phyloP scores from a whole-genome alignment of 2,329 filamentous ascomycete genomes.

The Podosphaera aphanis region DNA sequence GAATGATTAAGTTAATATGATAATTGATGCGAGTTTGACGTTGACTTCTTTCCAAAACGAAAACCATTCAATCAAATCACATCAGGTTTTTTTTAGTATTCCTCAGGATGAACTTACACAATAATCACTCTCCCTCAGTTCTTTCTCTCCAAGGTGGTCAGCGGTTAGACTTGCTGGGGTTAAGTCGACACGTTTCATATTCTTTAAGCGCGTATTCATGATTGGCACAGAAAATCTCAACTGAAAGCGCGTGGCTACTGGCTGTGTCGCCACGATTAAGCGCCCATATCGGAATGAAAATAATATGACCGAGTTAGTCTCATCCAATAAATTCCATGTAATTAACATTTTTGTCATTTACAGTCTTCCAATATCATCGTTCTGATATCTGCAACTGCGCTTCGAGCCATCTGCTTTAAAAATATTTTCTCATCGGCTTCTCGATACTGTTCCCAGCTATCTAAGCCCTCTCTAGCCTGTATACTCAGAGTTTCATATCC shows the following conservation, averaged over 20 bases:
- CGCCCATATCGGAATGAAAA: neutral
- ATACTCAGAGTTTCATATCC: conserved; percentile 91
- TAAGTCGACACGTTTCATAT: neutral
- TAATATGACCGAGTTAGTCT: neutral
- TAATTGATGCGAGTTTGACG: too few species aligned
- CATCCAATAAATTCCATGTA: neutral
- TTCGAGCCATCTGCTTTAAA: conserved; percentile 68
- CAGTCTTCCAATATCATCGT: conserved; percentile 7
- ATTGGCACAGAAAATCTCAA: neutral
- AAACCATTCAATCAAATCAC: too few species aligned
- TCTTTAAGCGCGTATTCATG: neutral
- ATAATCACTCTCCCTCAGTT: neutral
- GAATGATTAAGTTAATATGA: too few species aligned
- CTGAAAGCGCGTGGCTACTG: neutral
- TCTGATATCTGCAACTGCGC: conserved; percentile 49
- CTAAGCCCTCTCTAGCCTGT: conserved; percentile 65
- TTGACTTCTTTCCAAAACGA: too few species aligned
- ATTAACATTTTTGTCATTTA: neutral
- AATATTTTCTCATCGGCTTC: conserved; percentile 68
- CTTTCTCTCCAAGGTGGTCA: neutral
- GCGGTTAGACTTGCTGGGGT: neutral
- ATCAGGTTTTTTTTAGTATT: too few species aligned
- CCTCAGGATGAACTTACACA: neutral
- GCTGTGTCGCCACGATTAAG: neutral
- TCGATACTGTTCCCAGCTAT: conserved; percentile 64